Evolutionary conservation across 768 basidiomycete genomes (phyloP).

Genomic region (Russula foetens): DNA sequence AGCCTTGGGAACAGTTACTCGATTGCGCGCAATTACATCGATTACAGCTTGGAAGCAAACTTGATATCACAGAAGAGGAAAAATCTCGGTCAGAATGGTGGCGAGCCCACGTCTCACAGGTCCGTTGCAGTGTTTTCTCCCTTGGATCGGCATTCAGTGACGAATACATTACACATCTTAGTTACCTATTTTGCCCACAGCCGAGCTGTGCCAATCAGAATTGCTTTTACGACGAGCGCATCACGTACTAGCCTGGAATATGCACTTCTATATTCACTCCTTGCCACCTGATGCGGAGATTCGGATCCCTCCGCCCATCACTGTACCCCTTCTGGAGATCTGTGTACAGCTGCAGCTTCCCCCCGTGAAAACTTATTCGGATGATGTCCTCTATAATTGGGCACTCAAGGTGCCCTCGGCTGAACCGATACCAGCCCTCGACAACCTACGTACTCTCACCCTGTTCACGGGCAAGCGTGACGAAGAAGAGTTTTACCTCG

Average conservation of each 20-base stretch:
- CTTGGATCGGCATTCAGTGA: not conserved
- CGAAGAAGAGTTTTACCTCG: constrained; percentile 83
- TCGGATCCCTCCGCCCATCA: constrained; percentile 58
- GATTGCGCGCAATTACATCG: constrained; percentile 40
- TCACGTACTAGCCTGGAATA: constrained; percentile 44
- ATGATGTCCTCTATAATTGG: constrained; percentile 90
- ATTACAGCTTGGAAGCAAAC: constrained; percentile 45
- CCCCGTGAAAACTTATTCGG: constrained; percentile 84
- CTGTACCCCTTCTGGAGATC: constrained; percentile 68
- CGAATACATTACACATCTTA: constrained; percentile 14
- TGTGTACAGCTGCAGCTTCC: constrained; percentile 69
- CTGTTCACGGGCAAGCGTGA: constrained; percentile 73
- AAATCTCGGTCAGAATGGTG: constrained; percentile 32
- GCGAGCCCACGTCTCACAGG: constrained; percentile 35
- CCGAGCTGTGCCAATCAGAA: constrained; percentile 32
- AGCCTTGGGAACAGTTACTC: constrained; percentile 61
- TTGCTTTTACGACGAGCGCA: constrained; percentile 46
- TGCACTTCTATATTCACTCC: constrained; percentile 51
- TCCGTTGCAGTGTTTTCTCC: constrained; percentile 22
- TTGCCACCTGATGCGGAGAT: constrained; percentile 31
- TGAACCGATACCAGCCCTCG: constrained; percentile 33
- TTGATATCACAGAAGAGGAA: constrained; percentile 26
- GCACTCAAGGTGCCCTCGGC: constrained; percentile 21
- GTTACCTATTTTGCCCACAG: constrained; percentile 36
- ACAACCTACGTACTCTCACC: constrained; percentile 57